A percentile compares a stretch with the other conserved stretches of the same genome.
These are phyloP conservation scores for Trichoderma sp. DNA, from an alignment of 2,329 filamentous ascomycete genomes.

Conservation along the genomic window DNA sequence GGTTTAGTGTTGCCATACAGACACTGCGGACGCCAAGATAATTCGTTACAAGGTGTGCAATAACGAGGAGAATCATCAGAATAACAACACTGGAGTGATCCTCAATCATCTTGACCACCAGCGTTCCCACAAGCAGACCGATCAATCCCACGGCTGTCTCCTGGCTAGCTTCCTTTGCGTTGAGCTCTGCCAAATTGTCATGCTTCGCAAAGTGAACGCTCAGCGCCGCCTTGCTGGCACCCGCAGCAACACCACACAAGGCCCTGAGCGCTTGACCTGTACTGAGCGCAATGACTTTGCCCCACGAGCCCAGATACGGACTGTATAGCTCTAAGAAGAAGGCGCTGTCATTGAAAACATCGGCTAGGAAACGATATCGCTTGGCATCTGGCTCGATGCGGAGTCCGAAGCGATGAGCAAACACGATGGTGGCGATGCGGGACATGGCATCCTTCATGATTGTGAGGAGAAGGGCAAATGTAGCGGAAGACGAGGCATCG, in stretches of 20 bases:
- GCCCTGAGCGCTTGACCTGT: conserved; percentile 56
- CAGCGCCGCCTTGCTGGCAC: conserved; percentile 85
- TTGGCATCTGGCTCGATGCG: conserved; percentile 90
- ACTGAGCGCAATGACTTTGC: conserved; percentile 56
- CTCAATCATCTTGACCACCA: conserved; percentile 78
- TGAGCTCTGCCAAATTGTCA: conserved; percentile 89
- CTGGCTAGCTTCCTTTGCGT: conserved; percentile 93
- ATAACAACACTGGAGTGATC: conserved; percentile 73
- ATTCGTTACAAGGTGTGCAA: conserved; percentile 81
- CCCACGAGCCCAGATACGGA: conserved; percentile 65
- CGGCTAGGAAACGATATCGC: conserved; percentile 82
- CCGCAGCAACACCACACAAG: conserved; percentile 87
- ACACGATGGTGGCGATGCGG: conserved; percentile 80
- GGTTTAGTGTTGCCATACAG: conserved; percentile 80
- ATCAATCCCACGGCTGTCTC: conserved; percentile 90
- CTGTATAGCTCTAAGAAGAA: conserved; percentile 86
- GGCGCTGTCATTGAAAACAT: conserved; percentile 84
- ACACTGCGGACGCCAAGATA: conserved; percentile 84
- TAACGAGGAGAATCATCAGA: conserved; percentile 71
- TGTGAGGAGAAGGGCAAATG: conserved; percentile 78
- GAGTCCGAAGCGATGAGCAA: conserved; percentile 80
- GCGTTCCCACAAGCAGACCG: conserved; percentile 81
- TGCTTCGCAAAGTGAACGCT: conserved; percentile 88
- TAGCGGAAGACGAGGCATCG: conserved; percentile 76
- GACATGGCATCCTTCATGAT: conserved; percentile 82